These are phyloP conservation scores for Cladophialophora yegresii DNA, from an alignment of 2,329 filamentous ascomycete species.

Conservation along the genomic window DNA sequence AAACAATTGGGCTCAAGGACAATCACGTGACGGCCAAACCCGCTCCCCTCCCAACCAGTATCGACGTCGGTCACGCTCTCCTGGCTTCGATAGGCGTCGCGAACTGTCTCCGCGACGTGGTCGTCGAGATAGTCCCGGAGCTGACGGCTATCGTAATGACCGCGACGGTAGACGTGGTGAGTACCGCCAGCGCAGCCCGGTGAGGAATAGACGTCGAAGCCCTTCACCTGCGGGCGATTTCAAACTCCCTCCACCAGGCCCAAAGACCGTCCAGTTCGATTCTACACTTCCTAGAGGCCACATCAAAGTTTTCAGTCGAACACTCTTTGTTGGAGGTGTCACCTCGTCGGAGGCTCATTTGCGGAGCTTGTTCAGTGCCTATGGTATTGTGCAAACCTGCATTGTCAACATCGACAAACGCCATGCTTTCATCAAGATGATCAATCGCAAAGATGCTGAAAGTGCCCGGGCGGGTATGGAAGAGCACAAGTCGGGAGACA, in stretches of 20 bases:
- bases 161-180: constrained; percentile 59
- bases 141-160: constrained; percentile 61
- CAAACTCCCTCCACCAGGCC: constrained; percentile 51
- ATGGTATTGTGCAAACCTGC: constrained; percentile 89
- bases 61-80: constrained; percentile 77
- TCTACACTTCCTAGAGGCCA: constrained; percentile 68
- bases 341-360: constrained; percentile 83
- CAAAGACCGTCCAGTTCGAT: constrained; percentile 82
- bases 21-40: constrained; percentile 56
- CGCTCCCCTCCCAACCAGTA: constrained; percentile 64
- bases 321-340: constrained; percentile 93
- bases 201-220: constrained; percentile 63
- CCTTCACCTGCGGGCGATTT: constrained; percentile 58
- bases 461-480: constrained; percentile 86
- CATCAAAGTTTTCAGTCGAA: constrained; percentile 93
- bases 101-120: constrained; percentile 62
- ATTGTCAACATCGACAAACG: constrained; percentile 98
- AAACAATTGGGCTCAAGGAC: constrained; percentile 44
- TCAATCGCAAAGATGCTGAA: constrained; percentile 81
- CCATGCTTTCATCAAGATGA: constrained; percentile 99
- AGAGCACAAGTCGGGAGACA: constrained; percentile 68
- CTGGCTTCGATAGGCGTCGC: constrained; percentile 70
- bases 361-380: constrained; percentile 75
- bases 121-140: constrained; percentile 67
- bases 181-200: constrained; percentile 87